Base-by-base conservation (phyloP, 352 stramenopile species). In the Thalassiosira hispida region DNA sequence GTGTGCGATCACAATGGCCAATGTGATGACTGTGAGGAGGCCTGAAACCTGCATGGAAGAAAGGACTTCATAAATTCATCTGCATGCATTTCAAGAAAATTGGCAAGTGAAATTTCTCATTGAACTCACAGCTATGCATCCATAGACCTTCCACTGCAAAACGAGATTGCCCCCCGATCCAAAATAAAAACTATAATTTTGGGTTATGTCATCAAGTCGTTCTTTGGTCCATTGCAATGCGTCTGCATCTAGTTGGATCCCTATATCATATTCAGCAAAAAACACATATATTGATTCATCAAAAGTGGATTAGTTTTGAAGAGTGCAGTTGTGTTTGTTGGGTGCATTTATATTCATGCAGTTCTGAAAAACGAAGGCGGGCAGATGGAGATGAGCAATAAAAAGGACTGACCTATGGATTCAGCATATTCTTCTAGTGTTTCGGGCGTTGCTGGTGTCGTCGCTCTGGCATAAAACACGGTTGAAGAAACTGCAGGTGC, bases 1-100 rank as follows among this genome's bases (percentile, higher is more conserved):
- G 68, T 80, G 72, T 23, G 72, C 72, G 2, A 80, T 69, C 14
- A 80, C 4, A 1, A 74, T 40, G 29, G 63, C 12, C 25, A 69
- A 25, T 11, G 57, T 71, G 29, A 80, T 74, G 47, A 59, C 29
- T 18, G 72, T 57, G 5, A 80, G 20, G 5, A 80, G 38, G 12
- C 38, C 56, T 38, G 63, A 74, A 11, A 80, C 20, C 44, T 53
- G 44, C 3, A 53, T 53, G 14, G 18, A 53, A 23, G 44, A 27
- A 49, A n/a, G n/a, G n/a, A 8, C 31, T 9, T 38, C 8, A 38
- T 38, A 38, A 9, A 38, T 9, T 38, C 8, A 38, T n/a, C n/a
- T 47, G 8, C 9, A 47, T 47, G n/a, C 40, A 47, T 1, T 20
- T 14, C 8, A 47, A 47, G 4, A 2, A 47, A 18, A 47, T 3